Percentiles rank a stretch among this genome's conserved stretches.
phyloP scores from a whole-genome alignment of 2,329 filamentous ascomycete genomes.

The Hymenoscyphus albidus region DNA sequence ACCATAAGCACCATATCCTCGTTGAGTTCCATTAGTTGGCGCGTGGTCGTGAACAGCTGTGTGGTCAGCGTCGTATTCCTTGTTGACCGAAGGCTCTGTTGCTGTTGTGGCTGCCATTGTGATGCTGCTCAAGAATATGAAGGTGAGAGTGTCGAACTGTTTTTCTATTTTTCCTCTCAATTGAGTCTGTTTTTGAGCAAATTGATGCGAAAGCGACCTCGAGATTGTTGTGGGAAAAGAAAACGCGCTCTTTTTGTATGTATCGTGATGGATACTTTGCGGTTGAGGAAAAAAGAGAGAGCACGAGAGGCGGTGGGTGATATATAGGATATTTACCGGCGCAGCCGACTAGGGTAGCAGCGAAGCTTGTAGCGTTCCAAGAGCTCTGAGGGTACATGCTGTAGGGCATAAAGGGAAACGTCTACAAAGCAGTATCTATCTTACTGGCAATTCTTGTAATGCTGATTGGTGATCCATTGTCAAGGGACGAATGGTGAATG shows the following conservation, averaged over 20 bases:
- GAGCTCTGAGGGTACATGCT: neutral
- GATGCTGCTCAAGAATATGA: neutral
- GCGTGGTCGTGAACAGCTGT: constrained; percentile 23
- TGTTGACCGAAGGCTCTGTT: constrained; percentile 20
- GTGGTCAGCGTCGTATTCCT: constrained; percentile 21
- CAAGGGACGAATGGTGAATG: neutral
- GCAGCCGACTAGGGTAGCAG: constrained; percentile 9
- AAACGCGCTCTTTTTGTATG: neutral
- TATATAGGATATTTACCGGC: constrained; percentile 9
- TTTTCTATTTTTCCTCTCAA: neutral
- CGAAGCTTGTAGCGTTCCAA: neutral
- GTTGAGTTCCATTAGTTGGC: neutral
- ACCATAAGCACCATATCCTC: neutral
- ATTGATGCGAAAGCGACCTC: neutral
- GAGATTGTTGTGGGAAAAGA: neutral
- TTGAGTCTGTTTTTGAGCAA: neutral
- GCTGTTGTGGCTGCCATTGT: constrained; percentile 29
- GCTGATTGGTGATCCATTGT: neutral
- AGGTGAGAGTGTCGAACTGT: neutral
- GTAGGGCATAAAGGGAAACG: neutral
- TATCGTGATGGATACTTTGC: neutral
- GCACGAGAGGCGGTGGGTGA: neutral
- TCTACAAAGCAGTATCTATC: neutral
- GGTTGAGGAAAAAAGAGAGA: neutral
- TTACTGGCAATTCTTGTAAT: neutral